phyloP scores from a whole-genome alignment of 228 moss, liverwort and hornwort species.

The Sphagnum fallax region DNA sequence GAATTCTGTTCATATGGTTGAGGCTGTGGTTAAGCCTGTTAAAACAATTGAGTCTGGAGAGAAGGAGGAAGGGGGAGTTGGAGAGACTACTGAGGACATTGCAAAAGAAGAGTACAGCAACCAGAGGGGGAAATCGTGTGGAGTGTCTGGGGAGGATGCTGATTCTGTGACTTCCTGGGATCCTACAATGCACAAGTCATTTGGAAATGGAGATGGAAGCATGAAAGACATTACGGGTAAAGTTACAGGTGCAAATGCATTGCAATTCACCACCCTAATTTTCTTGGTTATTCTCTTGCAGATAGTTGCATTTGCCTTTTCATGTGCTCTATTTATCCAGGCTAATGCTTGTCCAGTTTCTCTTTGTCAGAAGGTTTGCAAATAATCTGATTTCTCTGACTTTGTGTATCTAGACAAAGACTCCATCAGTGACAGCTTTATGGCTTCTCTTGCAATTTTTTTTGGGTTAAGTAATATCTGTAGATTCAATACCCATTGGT shows the following conservation, averaged over 20 bases:
- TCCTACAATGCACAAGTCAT: constrained; percentile 1
- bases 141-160: constrained; percentile 11
- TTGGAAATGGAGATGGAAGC: not conserved
- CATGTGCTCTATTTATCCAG: not conserved
- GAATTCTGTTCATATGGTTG: not conserved
- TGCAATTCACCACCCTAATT: not conserved
- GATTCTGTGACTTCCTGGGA: constrained; percentile 16
- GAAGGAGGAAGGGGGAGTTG: not conserved
- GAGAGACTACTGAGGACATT: not conserved
- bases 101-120: not conserved
- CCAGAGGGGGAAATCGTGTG: not conserved
- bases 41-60: not conserved
- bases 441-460: too few relatives aligned
- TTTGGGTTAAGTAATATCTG: too few relatives aligned
- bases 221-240: constrained; percentile 6
- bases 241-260: not conserved
- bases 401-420: too few relatives aligned
- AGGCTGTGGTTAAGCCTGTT: not conserved
- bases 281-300: not conserved
- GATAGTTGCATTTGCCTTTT: constrained; percentile 2
- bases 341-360: too few relatives aligned
- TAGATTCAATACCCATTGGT: too few relatives aligned
- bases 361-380: too few relatives aligned
- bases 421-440: too few relatives aligned
- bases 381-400: too few relatives aligned